Percentiles rank a stretch among this genome's conserved stretches.
These are phyloP conservation scores for Discostella stelligera DNA, from an alignment of 352 stramenopile genomes.

Conservation along the genomic window DNA sequence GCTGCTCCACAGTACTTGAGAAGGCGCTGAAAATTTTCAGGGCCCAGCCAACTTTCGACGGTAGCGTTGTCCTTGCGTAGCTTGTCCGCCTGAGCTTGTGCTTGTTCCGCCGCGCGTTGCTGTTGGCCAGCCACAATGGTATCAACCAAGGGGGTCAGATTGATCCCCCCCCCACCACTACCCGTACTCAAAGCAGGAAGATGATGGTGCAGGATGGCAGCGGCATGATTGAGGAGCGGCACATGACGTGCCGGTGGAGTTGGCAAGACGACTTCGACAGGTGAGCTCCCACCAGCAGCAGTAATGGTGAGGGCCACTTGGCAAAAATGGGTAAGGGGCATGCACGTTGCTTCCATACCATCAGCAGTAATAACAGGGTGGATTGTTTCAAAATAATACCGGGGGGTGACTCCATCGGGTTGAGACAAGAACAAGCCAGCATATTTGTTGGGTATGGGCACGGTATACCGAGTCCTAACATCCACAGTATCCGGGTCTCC, in stretches of 20 bases:
- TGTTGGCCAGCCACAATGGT: constrained; percentile 6
- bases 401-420: constrained; percentile 7
- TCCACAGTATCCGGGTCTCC: not conserved
- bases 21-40: not conserved
- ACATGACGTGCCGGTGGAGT: not conserved
- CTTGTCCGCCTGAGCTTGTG: constrained; percentile 4
- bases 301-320: not conserved
- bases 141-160: not conserved
- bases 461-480: not conserved
- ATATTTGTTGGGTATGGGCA: constrained; percentile 5
- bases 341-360: constrained; percentile 3
- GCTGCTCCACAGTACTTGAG: constrained; percentile 9
- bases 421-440: constrained; percentile 1
- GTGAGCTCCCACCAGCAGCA: not conserved
- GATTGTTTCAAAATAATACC: constrained; percentile 16
- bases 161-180: not conserved
- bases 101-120: constrained; percentile 1
- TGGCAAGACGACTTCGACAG: not conserved
- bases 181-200: constrained; percentile 1
- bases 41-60: constrained; percentile 4
- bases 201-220: not conserved
- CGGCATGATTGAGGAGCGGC: not conserved
- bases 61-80: constrained; percentile 1
- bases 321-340: constrained; percentile 6
- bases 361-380: constrained; percentile 5